Percentiles rank a stretch among this genome's conserved stretches.
Evolutionary conservation across 2,329 filamentous ascomycete species (phyloP).

Genomic region (Neoarthrinium moseri): DNA sequence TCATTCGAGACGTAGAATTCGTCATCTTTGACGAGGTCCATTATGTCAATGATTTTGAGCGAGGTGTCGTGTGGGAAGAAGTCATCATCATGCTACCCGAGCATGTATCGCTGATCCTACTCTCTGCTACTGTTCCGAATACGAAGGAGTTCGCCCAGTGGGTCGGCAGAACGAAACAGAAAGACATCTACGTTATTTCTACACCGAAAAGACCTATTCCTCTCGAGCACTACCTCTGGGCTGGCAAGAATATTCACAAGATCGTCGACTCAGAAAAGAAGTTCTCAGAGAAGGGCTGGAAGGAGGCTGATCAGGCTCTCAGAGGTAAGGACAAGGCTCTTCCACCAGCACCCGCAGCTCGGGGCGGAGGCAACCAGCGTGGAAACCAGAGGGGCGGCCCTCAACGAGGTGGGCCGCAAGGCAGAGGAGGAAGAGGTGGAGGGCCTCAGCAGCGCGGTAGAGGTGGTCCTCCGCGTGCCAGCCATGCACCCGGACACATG

Average conservation of each 20-base stretch:
- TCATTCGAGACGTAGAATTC: slow-evolving; percentile 96
- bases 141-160: slow-evolving; percentile 97
- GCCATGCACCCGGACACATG: slow-evolving; percentile 77
- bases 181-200: slow-evolving; percentile 98
- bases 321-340: slow-evolving; percentile 74
- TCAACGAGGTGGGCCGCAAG: slow-evolving; percentile 45
- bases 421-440: slow-evolving; percentile 49
- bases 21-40: slow-evolving; percentile 99
- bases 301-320: slow-evolving; percentile 80
- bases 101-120: slow-evolving; percentile 90
- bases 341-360: slow-evolving; percentile 33
- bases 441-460: slow-evolving; percentile 55
- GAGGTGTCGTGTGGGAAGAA: slow-evolving; percentile 98
- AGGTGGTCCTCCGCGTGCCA: slow-evolving; percentile 57
- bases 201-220: slow-evolving; percentile 94
- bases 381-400: slow-evolving; percentile 48
- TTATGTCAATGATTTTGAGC: slow-evolving; percentile 94
- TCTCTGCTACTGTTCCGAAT: slow-evolving; percentile 96
- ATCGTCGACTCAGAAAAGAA: slow-evolving; percentile 92
- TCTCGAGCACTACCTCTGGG: slow-evolving; percentile 95
- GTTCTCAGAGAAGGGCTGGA: slow-evolving; percentile 92
- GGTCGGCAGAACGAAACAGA: slow-evolving; percentile 97
- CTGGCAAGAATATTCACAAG: slow-evolving; percentile 86
- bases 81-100: slow-evolving; percentile 99
- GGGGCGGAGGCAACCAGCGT: slow-evolving; percentile 52